Percentiles rank a stretch among this genome's conserved stretches.
These are phyloP conservation scores for Eimeria maxima DNA, from an alignment of 169 alveolate genomes.

Conservation along the genomic window DNA sequence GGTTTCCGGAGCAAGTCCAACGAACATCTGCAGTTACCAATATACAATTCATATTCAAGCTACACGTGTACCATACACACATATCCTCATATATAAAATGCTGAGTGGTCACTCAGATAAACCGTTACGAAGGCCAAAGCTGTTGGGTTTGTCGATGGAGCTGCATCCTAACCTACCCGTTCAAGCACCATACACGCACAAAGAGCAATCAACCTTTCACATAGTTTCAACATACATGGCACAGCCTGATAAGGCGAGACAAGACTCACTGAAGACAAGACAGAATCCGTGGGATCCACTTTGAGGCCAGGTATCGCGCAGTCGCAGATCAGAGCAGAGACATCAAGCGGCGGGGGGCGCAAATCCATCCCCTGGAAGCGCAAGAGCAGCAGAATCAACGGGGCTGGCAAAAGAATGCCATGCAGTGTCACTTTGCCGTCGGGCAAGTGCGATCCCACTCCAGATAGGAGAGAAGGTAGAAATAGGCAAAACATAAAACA, in stretches of 20 bases:
- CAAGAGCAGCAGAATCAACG: not conserved
- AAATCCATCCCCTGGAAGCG: slow-evolving; percentile 21
- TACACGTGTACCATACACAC: not conserved
- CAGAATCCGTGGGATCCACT: slow-evolving; percentile 78
- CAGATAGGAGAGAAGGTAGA: not conserved
- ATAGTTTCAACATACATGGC: too few relatives aligned
- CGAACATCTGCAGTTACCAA: not conserved
- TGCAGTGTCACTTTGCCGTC: too few relatives aligned
- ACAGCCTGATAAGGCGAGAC: not conserved
- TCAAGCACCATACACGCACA: too few relatives aligned
- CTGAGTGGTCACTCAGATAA: too few relatives aligned
- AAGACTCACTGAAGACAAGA: slow-evolving; percentile 62
- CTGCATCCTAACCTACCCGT: too few relatives aligned
- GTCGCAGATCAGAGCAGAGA: slow-evolving; percentile 70
- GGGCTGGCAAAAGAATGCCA: not conserved
- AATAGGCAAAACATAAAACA: not conserved
- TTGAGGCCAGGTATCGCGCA: slow-evolving; percentile 62
- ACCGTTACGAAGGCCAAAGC: too few relatives aligned
- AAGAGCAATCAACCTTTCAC: too few relatives aligned
- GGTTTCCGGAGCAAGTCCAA: not conserved
- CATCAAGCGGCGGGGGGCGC: slow-evolving; percentile 63
- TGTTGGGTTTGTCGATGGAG: too few relatives aligned
- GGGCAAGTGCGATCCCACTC: too few relatives aligned
- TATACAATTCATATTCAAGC: not conserved
- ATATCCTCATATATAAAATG: not conserved